Percentiles rank a stretch among this genome's conserved stretches.
Evolutionary conservation across 1,284 basidiomycete species (phyloP).

Genomic region (Inonotus obliquus): DNA sequence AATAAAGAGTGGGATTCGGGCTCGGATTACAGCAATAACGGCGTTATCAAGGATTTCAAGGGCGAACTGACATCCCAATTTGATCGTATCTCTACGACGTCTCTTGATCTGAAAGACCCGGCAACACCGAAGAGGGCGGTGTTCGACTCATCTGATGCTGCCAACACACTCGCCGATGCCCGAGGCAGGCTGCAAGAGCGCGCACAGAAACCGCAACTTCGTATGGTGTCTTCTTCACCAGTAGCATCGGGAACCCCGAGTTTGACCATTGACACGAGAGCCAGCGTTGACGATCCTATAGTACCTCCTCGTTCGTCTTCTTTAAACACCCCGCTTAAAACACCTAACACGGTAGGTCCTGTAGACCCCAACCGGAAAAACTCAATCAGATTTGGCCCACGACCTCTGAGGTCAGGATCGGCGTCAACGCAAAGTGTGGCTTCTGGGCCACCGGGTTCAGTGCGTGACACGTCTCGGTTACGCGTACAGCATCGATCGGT

Average conservation of each 20-base stretch:
- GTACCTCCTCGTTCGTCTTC: slow-evolving; percentile 57
- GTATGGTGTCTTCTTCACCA: slow-evolving; percentile 27
- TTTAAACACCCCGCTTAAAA: slow-evolving; percentile 26
- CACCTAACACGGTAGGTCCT: slow-evolving; percentile 5
- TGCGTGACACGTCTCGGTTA: slow-evolving; percentile 46
- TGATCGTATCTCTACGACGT: slow-evolving; percentile 46
- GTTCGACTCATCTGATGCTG: slow-evolving; percentile 19
- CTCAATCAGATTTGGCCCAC: slow-evolving; percentile 15
- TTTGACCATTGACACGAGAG: slow-evolving; percentile 26
- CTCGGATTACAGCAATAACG: slow-evolving; percentile 50
- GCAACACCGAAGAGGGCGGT: slow-evolving; percentile 46
- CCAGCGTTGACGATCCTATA: slow-evolving; percentile 32
- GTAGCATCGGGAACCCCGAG: slow-evolving; percentile 32
- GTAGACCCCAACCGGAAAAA: slow-evolving; percentile 7
- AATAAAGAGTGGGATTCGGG: slow-evolving; percentile 28
- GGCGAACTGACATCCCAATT: slow-evolving; percentile 57
- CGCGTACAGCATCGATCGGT: slow-evolving; percentile 61
- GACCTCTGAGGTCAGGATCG: slow-evolving; percentile 21
- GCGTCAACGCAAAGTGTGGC: slow-evolving; percentile 28
- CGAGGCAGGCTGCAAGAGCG: slow-evolving; percentile 14
- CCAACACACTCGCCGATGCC: slow-evolving; percentile 12
- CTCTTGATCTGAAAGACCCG: slow-evolving; percentile 60
- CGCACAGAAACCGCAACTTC: slow-evolving; percentile 11
- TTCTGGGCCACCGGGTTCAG: slow-evolving; percentile 31
- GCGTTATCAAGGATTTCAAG: slow-evolving; percentile 64